These are phyloP conservation scores for Rutstroemia sp. DNA, from an alignment of 2,329 filamentous ascomycete species.

Conservation along the genomic window DNA sequence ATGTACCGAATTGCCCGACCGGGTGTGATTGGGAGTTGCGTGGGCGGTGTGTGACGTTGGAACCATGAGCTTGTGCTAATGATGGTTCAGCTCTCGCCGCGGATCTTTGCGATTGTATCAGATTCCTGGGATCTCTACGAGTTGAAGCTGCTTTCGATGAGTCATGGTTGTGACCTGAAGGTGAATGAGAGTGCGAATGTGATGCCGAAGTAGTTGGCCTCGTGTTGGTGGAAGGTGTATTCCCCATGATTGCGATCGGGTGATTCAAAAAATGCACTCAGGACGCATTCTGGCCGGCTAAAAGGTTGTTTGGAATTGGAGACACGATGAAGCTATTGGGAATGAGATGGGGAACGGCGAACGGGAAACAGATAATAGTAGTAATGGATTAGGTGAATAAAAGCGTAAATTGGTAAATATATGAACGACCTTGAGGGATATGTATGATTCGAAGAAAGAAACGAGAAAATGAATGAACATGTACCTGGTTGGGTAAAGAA, in stretches of 20 bases:
- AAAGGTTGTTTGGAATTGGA: not conserved
- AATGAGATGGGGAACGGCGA: too few relatives aligned
- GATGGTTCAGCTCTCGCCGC: conserved; percentile 56
- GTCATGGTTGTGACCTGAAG: conserved; percentile 25
- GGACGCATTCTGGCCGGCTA: not conserved
- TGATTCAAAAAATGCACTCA: conserved; percentile 7
- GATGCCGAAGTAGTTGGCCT: conserved; percentile 32
- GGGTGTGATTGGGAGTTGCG: conserved; percentile 22
- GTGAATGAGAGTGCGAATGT: conserved; percentile 23
- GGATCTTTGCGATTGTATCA: conserved; percentile 47
- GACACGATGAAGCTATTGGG: not conserved
- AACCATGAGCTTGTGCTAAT: conserved; percentile 45
- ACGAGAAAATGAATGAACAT: too few relatives aligned
- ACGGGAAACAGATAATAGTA: too few relatives aligned
- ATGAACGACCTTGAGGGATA: too few relatives aligned
- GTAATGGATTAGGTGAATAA: too few relatives aligned
- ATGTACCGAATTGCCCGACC: conserved; percentile 15
- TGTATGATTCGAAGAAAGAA: too few relatives aligned
- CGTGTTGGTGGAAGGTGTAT: conserved; percentile 35
- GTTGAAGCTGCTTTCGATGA: conserved; percentile 21
- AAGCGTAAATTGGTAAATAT: too few relatives aligned
- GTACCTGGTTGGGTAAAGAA: too few relatives aligned
- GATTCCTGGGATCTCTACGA: conserved; percentile 40
- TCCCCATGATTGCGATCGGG: conserved; percentile 35
- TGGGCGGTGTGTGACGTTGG: conserved; percentile 25